Evolutionary conservation across 805 yeast species (phyloP).

Genomic region (Lachancea sp.): DNA sequence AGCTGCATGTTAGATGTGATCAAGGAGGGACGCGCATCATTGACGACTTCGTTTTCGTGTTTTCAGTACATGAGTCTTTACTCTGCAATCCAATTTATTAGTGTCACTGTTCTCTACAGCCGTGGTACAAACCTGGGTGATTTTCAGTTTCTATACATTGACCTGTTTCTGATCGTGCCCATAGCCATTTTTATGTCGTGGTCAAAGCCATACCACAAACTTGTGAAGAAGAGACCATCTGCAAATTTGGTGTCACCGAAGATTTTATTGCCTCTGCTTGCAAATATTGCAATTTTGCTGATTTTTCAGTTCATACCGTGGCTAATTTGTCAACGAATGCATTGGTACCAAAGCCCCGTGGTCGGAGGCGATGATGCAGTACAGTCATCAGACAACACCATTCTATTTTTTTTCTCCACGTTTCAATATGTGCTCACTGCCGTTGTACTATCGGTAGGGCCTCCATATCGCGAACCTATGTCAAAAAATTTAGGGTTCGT

Average conservation of each 20-base stretch:
- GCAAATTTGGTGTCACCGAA: constrained; percentile 90
- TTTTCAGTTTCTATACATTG: constrained; percentile 93
- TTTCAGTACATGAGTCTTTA: constrained; percentile 97
- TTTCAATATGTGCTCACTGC: constrained; percentile 87
- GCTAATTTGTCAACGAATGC: constrained; percentile 47
- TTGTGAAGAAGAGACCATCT: constrained; percentile 76
- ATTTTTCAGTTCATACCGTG: constrained; percentile 65
- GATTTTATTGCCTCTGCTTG: constrained; percentile 73
- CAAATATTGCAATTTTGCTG: constrained; percentile 61
- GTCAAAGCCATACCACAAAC: constrained; percentile 65
- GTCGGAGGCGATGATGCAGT: constrained; percentile 81
- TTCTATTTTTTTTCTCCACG: constrained; percentile 71
- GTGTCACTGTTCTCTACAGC: constrained; percentile 78
- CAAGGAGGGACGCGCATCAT: constrained; percentile 88
- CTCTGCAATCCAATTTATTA: constrained; percentile 90
- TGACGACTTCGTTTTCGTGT: constrained; percentile 93
- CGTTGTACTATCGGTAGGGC: constrained; percentile 79
- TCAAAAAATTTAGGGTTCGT: constrained; percentile 65
- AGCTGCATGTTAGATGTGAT: constrained; percentile 89
- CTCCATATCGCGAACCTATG: constrained; percentile 83
- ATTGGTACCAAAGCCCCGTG: constrained; percentile 77
- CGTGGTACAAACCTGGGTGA: constrained; percentile 93
- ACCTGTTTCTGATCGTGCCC: constrained; percentile 82
- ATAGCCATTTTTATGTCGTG: constrained; percentile 97
- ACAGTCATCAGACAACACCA: constrained; percentile 83